Percentiles rank a stretch among this genome's conserved stretches.
These are phyloP conservation scores for Selaginella tamariscina DNA, from an alignment of 75 land plant genomes.

Conservation along the genomic window DNA sequence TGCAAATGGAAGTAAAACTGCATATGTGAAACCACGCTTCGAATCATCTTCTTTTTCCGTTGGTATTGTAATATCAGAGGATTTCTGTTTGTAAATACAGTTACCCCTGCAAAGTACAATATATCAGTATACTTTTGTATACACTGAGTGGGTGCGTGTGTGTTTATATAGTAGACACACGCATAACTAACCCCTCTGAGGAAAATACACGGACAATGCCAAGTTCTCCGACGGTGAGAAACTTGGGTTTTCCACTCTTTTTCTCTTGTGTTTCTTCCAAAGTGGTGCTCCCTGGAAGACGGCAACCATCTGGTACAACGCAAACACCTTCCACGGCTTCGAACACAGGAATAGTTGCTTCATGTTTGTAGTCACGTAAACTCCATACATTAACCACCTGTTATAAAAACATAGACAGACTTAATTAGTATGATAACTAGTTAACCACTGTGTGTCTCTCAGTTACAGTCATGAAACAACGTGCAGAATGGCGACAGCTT, in stretches of 20 bases:
- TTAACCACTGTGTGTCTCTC: no score
- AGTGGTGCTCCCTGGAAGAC: conserved; percentile 30
- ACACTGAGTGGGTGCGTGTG: no score
- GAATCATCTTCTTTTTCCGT: conserved; percentile 39
- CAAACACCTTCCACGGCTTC: conserved; percentile 73
- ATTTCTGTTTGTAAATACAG: conserved; percentile 70
- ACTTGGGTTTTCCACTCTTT: neutral
- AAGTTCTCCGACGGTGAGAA: conserved; percentile 79
- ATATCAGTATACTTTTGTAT: neutral
- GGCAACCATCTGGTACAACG: conserved; percentile 31
- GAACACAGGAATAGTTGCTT: conserved; percentile 59
- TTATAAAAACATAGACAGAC: neutral
- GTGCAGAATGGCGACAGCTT: no score
- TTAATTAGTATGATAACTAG: no score
- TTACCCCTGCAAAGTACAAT: conserved; percentile 34
- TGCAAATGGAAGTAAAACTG: conserved; percentile 46
- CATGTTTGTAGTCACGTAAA: conserved; percentile 41
- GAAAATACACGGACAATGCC: conserved; percentile 69
- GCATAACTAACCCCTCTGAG: conserved; percentile 53
- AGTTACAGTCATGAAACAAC: no score
- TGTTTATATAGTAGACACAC: no score
- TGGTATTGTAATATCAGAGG: conserved; percentile 44
- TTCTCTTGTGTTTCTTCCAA: conserved; percentile 11
- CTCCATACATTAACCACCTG: conserved; percentile 95
- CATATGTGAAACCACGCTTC: conserved; percentile 63